A percentile compares a stretch with the other conserved stretches of the same genome.
These are phyloP conservation scores for Apostasia shenzhenica DNA, from an alignment of 106 monocot species.

Conservation along the genomic window DNA sequence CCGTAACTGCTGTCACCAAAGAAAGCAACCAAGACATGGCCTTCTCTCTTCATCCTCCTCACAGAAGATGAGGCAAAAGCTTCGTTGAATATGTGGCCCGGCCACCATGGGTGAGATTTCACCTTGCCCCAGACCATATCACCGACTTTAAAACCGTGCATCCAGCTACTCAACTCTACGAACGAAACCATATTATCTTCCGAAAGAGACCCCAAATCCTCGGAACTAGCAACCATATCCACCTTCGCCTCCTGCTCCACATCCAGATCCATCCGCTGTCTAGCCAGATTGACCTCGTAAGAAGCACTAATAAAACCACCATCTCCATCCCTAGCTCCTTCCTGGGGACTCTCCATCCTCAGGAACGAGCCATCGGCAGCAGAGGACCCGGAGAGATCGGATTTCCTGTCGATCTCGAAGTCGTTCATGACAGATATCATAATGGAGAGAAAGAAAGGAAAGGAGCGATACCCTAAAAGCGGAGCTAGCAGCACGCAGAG, in stretches of 20 bases:
- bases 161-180: slow-evolving; percentile 14
- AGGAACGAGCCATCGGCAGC: slow-evolving; percentile 8
- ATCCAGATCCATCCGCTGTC: background rate
- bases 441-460: background rate
- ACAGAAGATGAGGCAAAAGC: slow-evolving; percentile 48
- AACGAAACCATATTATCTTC: slow-evolving; percentile 1
- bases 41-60: slow-evolving; percentile 37
- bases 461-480: slow-evolving; percentile 1
- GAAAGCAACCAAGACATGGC: slow-evolving; percentile 71
- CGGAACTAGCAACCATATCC: background rate
- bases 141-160: slow-evolving; percentile 45
- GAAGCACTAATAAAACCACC: background rate
- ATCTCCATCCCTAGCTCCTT: background rate
- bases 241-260: background rate
- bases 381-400: background rate
- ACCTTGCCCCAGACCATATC: slow-evolving; percentile 99
- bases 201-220: background rate
- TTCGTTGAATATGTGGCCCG: slow-evolving; percentile 75
- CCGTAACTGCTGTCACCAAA: slow-evolving; percentile 97
- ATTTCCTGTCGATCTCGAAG: slow-evolving; percentile 13
- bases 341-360: background rate
- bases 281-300: background rate
- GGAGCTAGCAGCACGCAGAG: background rate
- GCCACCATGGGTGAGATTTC: slow-evolving; percentile 99
- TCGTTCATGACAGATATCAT: slow-evolving; percentile 18